Base-by-base conservation (phyloP, 192 early-diverging fungal genomes). In the Backusella mclennaniae region DNA sequence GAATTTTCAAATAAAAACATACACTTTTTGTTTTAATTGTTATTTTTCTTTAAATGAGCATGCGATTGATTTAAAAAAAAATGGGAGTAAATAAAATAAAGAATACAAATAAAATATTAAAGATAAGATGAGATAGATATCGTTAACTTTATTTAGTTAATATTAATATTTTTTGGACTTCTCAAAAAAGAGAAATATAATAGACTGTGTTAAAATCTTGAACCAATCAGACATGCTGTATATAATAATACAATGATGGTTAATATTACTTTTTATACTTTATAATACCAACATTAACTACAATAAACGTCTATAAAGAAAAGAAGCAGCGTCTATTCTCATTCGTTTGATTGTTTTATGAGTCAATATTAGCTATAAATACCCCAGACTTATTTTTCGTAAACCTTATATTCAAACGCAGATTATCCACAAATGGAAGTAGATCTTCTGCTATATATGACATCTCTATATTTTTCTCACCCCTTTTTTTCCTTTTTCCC, bases 401-500 rank as follows among this genome's bases (percentile, higher is more conserved):
- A 26, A 63, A 63, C 56, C 56, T 63, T 63, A 63, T 26, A 49
- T 63, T 63, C 21, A 63, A 63, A 63, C 56, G 12, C 56, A 63
- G 56, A 63, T 23, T 21, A 56, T 63, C 56, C 56, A 26, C 8
- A 29, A 11, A 59, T 29, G 26, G 23, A 29, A 29, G 56, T 29
- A 26, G 56, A 63, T 63, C 56, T 63, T 63, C 56, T 63, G 56
- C 8, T 63, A 63, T 29, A 29, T 39, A 39, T 63, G 56, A 29
- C 56, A 63, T 63, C 23, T 74, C n/a, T 74, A 35, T 74, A 44
- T 52, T 74, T 74, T 31, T 56, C 59, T 74, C 56, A 39, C 68
- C 68, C 68, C 68, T 72, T 72, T 72, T 38, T 72, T 52, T 46
- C 17, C 26, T 46, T 52, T 49, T 72, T 35, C 44, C 23, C 44